Evolutionary conservation across 2,329 filamentous ascomycete species (phyloP), one percentile per base, ranked within the genome.

Genomic region (Grosmannia huntii): DNA sequence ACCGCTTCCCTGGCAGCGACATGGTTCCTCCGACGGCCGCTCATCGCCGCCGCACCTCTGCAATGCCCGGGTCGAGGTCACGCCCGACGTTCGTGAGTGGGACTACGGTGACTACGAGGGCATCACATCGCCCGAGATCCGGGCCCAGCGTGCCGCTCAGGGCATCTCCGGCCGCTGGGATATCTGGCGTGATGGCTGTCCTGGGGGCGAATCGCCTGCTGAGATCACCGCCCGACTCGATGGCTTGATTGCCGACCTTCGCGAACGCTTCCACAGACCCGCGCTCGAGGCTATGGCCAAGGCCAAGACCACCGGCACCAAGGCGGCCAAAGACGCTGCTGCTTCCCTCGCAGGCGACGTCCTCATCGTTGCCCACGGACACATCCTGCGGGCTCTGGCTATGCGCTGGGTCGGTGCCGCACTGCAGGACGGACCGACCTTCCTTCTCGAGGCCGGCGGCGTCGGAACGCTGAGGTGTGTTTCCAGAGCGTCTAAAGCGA

Each of bases 91-190:
- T 59, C 80, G 87, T 19, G 89, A 94, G 70, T 94, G 90, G 89
- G 86, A 94, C 71, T 95, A 95, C 67, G 90, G 88, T 51, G 81
- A 86, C 64, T 95, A 95, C 67, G 89, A 95, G 72, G 90, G 90
- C 10, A 79, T 94, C 67, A 89, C 86, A 41, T 85, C 79, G 61
- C 72, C 77, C 19, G 76, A 89, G 63, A 95, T 95, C 67, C 76
- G 80, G 55, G 75, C 77, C 56, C 66, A 73, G 63, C 79, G 80
- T 55, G 75, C 72, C 60, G 74, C 78, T 65, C 74, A 82, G 60
- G 87, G 87, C 9, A 73, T 79, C 23, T 63, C 74, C 48, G 76
- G 74, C 4, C 69, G 72, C 27, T 95, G 89, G 89, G 87, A 94
- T 72, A 95, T 95, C 63, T 95, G 90, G 90, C 76, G 75, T n/a